Evolutionary conservation across 2,329 filamentous ascomycete genomes (phyloP).

Genomic region (Sarocladium brachiariae): DNA sequence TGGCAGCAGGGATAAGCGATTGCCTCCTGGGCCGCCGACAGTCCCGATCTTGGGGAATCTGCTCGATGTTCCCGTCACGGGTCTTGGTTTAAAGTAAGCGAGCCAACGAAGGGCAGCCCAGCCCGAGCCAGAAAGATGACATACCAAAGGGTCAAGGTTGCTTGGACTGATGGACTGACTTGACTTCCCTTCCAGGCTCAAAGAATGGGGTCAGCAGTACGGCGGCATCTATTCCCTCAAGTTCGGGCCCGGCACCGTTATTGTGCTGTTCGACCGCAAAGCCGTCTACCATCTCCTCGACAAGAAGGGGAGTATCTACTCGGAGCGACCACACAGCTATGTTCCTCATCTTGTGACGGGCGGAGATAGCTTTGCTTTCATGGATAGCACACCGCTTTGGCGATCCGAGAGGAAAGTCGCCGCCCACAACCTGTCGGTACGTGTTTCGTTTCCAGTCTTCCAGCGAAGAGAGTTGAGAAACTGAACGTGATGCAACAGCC

Average conservation of each 20-base stretch:
- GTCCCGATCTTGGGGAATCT: not conserved
- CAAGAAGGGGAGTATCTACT: slow-evolving; percentile 36
- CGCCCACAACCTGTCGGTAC: not conserved
- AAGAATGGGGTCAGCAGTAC: slow-evolving; percentile 34
- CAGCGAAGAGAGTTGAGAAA: too few species aligned
- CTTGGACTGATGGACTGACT: not conserved
- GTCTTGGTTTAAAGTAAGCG: not conserved
- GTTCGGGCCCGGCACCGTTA: slow-evolving; percentile 29
- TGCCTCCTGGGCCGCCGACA: not conserved
- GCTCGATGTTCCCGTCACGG: not conserved
- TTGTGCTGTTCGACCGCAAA: slow-evolving; percentile 32
- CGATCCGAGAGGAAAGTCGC: not conserved
- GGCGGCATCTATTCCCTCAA: slow-evolving; percentile 36
- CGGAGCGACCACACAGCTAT: slow-evolving; percentile 32
- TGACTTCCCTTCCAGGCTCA: slow-evolving; percentile 23
- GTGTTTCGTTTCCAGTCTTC: too few species aligned
- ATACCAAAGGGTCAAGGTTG: too few species aligned
- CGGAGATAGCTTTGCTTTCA: slow-evolving; percentile 35
- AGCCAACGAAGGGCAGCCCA: too few species aligned
- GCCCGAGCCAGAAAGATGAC: too few species aligned
- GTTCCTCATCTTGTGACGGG: slow-evolving; percentile 35
- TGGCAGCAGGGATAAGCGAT: not conserved
- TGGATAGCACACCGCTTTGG: slow-evolving; percentile 28
- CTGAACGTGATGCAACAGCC: not conserved
- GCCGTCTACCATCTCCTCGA: slow-evolving; percentile 37